Evolutionary conservation across 768 basidiomycete species (phyloP).

Genomic region (Panaeolus papilionaceus): DNA sequence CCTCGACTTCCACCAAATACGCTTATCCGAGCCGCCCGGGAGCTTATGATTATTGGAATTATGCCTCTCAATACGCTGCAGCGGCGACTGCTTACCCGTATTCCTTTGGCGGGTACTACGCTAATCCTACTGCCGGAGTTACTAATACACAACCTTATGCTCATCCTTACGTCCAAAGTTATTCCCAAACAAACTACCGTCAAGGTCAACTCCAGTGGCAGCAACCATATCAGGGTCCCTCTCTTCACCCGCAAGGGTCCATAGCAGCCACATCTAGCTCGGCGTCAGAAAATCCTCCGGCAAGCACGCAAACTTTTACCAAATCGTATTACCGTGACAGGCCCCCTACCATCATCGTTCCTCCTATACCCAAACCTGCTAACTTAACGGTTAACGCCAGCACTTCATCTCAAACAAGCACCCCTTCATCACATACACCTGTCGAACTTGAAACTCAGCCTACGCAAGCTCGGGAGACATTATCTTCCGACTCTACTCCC

Average conservation of each 20-base stretch:
- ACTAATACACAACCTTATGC: constrained; percentile 29
- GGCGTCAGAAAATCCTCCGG: constrained; percentile 11
- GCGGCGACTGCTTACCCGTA: constrained; percentile 32
- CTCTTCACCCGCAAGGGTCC: constrained; percentile 14
- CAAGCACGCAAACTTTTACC: neutral
- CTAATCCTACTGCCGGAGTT: constrained; percentile 25
- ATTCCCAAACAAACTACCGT: constrained; percentile 30
- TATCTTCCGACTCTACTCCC: neutral
- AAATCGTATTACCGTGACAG: constrained; percentile 12
- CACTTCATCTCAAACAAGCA: constrained; percentile 7
- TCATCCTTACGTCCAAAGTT: constrained; percentile 34
- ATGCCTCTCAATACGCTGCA: constrained; percentile 29
- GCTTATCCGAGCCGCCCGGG: constrained; percentile 30
- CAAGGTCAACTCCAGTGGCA: constrained; percentile 39
- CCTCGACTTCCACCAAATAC: constrained; percentile 21
- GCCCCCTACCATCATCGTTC: constrained; percentile 5
- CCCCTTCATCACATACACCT: constrained; percentile 7
- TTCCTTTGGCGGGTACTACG: constrained; percentile 37
- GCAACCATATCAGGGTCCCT: constrained; percentile 37
- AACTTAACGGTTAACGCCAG: neutral
- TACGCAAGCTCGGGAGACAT: neutral
- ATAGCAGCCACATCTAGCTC: neutral
- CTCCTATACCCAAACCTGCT: neutral
- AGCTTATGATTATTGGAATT: constrained; percentile 46
- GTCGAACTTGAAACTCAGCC: constrained; percentile 2